Evolutionary conservation across 495 filamentous ascomycete genomes (phyloP), one percentile per base, ranked within the genome.

Genomic region (Penicilliopsis zonata): DNA sequence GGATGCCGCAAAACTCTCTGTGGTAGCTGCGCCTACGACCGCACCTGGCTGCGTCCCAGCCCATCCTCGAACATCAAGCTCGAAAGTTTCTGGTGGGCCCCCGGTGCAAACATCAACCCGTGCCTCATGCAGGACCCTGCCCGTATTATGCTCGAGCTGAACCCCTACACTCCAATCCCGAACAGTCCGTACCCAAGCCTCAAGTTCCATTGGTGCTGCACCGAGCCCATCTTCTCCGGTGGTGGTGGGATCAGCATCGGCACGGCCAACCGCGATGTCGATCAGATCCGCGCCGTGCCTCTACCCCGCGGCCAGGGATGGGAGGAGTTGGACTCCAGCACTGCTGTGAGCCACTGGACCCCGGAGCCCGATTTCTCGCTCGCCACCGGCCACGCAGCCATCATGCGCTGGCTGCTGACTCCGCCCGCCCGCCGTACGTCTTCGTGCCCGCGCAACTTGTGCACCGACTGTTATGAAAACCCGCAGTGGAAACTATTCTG

Each of bases 1-100:
- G 72, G 70, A 17, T 77, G 72, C 42, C 66, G 72, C 22, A 73
- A 68, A 51, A 77, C 70, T 3, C 59, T 76, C 6, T 77, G 72
- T 52, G 65, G 67, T 3, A 71, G 69, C 42, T 77, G 72, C 46
- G 70, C 72, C 8, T 74, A 72, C 39, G 65, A 72, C 34, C 55
- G 70, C 14, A 65, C 67, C 2, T 63, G 73, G 33, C 53, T 69
- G 32, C 57, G 44, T 34, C 46, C 13, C 25, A n/a, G 10, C 25
- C 25, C 4, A 3, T 30, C 13, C 5, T 30, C 14, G 5, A 30
- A 4, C 5, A 17, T 5, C 7, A 30, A 12, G 4, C 25, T 22
- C 13, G 17, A 31, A 9, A 21, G 17, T 3, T 59, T 67, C 27
- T 77, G 72, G 72, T 77, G 72, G 72, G 70, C 72, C 10, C 70